Conservation (phyloP, 1,139 yeast species). For the Pneumocystis murina region DNA sequence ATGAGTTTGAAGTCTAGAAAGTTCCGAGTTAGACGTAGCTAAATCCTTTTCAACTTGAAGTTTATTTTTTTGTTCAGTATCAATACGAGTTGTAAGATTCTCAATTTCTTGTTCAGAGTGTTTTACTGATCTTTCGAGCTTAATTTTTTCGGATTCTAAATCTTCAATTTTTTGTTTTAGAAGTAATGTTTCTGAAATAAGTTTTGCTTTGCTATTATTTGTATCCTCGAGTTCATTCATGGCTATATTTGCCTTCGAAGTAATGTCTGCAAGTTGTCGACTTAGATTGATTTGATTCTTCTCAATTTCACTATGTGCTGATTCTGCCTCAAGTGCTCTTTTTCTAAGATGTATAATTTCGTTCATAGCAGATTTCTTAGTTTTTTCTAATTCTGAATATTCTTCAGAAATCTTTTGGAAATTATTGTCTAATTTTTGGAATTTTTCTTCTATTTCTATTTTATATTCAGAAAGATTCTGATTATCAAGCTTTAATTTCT, state of each 20-base stretch:
- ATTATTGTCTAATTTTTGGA: background rate
- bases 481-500: background rate
- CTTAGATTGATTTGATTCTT: background rate
- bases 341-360: background rate
- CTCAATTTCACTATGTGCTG: background rate
- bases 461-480: background rate
- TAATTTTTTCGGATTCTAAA: background rate
- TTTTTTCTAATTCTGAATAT: background rate
- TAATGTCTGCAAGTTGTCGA: background rate
- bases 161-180: slow-evolving; percentile 4
- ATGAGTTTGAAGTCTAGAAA: slow-evolving; percentile 3
- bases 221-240: background rate
- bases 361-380: background rate
- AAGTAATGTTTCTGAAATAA: background rate
- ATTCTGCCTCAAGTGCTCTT: background rate
- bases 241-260: background rate
- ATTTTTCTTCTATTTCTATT: background rate
- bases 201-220: background rate
- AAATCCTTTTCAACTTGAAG: slow-evolving; percentile 7
- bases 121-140: background rate
- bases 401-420: background rate
- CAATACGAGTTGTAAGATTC: background rate
- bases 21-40: slow-evolving; percentile 7
- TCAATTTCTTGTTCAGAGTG: background rate
- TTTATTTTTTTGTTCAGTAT: slow-evolving; percentile 1